A percentile compares a stretch with the other conserved stretches of the same genome.
These are phyloP conservation scores for Orbilia brochopaga DNA, from an alignment of 2,329 filamentous ascomycete genomes.

Conservation along the genomic window DNA sequence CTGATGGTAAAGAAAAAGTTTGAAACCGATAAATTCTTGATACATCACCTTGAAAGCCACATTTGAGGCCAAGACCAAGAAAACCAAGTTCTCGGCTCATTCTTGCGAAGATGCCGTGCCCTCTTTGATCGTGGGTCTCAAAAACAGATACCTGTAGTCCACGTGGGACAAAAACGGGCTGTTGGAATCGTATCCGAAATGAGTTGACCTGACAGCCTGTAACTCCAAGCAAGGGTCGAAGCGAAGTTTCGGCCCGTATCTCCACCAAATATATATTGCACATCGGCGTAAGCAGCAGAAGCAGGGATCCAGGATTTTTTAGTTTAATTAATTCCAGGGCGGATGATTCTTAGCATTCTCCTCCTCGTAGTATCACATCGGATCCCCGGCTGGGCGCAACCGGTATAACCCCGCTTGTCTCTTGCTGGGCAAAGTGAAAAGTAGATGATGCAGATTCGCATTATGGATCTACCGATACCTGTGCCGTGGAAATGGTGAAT, in stretches of 20 bases:
- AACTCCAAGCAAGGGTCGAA: neutral
- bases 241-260: conserved; percentile 50
- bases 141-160: conserved; percentile 7
- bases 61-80: conserved; percentile 14
- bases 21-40: neutral
- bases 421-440: too few species aligned
- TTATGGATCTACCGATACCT: too few species aligned
- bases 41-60: neutral
- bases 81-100: conserved; percentile 37
- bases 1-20: too few species aligned
- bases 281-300: conserved; percentile 2
- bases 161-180: conserved; percentile 32
- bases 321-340: neutral
- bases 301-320: conserved; percentile 21
- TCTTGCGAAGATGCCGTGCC: conserved; percentile 10
- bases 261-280: conserved; percentile 16
- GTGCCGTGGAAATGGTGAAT: too few species aligned
- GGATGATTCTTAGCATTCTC: too few species aligned
- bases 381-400: too few species aligned
- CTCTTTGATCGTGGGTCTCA: neutral
- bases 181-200: conserved; percentile 45
- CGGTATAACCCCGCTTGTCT: too few species aligned
- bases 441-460: too few species aligned
- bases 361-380: too few species aligned
- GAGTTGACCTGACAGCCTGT: conserved; percentile 31